phyloP scores from a whole-genome alignment of 768 basidiomycete genomes.

The Agrocybe pediades region DNA sequence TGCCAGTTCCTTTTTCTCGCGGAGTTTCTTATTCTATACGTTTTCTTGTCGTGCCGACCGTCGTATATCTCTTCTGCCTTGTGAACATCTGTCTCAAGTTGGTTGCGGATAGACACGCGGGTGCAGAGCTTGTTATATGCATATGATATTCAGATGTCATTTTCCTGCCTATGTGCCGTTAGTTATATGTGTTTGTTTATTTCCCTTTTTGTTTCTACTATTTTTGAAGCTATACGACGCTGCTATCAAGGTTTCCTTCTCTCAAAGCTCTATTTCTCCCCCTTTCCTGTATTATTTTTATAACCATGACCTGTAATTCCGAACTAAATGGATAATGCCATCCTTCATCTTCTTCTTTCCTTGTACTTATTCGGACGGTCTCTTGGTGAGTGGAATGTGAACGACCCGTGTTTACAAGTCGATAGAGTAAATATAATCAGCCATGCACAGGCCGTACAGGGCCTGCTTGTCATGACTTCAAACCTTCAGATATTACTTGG shows the following conservation, averaged over 20 bases:
- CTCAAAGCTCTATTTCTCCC: conserved; percentile 18
- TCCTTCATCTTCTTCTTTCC: conserved; percentile 6
- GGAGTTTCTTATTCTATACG: neutral
- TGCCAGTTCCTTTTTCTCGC: neutral
- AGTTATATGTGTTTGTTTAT: neutral
- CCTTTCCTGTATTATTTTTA: conserved; percentile 39
- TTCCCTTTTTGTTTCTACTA: neutral
- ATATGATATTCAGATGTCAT: too few relatives aligned
- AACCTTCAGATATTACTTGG: neutral
- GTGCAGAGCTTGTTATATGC: too few relatives aligned
- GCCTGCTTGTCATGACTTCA: too few relatives aligned
- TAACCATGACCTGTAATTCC: conserved; percentile 31
- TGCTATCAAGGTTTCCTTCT: conserved; percentile 7
- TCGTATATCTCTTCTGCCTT: too few relatives aligned
- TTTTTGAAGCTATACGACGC: too few relatives aligned
- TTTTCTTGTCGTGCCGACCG: neutral
- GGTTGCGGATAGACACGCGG: too few relatives aligned
- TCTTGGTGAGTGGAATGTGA: too few relatives aligned
- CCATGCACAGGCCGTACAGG: too few relatives aligned
- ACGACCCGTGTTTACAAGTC: too few relatives aligned
- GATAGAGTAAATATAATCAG: too few relatives aligned
- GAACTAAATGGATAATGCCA: conserved; percentile 20
- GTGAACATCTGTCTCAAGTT: too few relatives aligned
- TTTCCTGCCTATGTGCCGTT: too few relatives aligned
- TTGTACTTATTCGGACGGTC: neutral